Evolutionary conservation across 495 filamentous ascomycete species (phyloP).

Genomic region (Clohesyomyces aquaticus): DNA sequence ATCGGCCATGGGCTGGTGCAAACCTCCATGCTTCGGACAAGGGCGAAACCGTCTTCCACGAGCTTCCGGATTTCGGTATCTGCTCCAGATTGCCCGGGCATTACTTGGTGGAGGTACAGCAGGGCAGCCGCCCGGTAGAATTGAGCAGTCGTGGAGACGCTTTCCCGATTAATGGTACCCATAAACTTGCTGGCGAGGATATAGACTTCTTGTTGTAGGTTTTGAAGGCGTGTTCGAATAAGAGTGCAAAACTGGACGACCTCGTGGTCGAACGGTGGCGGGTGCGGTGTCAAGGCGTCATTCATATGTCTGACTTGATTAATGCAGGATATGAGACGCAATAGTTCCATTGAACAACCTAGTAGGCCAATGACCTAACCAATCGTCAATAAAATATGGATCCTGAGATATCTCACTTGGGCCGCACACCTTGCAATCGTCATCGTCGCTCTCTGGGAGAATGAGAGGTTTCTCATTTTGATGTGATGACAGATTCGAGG

Average conservation of each 20-base stretch:
- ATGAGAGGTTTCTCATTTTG: background rate
- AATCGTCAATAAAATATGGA: background rate
- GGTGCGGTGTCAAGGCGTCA: background rate
- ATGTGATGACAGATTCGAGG: background rate
- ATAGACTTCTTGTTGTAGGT: conserved; percentile 22
- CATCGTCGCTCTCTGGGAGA: conserved; percentile 11
- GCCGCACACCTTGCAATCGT: conserved; percentile 7
- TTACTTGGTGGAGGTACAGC: conserved; percentile 27
- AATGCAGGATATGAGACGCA: conserved; percentile 24
- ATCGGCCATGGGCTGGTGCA: conserved; percentile 35
- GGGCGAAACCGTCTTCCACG: conserved; percentile 4
- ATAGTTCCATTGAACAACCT: conserved; percentile 25
- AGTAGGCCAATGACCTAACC: conserved; percentile 20
- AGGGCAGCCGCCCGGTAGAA: conserved; percentile 26
- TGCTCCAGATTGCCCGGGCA: background rate
- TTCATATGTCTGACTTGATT: conserved; percentile 16
- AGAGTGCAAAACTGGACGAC: background rate
- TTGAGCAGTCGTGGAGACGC: conserved; percentile 26
- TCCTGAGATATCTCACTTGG: background rate
- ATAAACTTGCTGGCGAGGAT: conserved; percentile 5
- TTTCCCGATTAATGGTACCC: conserved; percentile 17
- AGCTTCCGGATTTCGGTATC: conserved; percentile 3
- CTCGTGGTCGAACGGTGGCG: background rate
- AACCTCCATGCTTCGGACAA: conserved; percentile 18
- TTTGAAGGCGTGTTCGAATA: conserved; percentile 13